A percentile compares a stretch with the other conserved stretches of the same genome.
Conservation (phyloP, 2,329 filamentous ascomycete species). For the Colletotrichum higginsianum region DNA sequence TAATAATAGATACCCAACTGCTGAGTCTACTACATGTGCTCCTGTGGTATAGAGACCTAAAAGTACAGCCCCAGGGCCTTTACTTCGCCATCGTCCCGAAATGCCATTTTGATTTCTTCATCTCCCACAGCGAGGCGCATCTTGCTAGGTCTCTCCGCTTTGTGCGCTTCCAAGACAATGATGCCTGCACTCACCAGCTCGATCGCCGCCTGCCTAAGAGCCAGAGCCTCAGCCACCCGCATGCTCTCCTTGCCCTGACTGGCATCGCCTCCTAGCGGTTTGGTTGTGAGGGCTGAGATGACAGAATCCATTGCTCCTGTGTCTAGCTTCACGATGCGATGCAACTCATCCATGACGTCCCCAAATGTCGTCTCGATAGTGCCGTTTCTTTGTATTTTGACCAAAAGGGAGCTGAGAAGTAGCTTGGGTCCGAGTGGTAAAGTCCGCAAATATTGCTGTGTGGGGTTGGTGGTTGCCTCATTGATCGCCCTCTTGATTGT, state of each 20-base stretch:
- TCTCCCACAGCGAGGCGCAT: conserved; percentile 89
- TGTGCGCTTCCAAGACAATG: conserved; percentile 84
- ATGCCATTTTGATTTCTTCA: conserved; percentile 90
- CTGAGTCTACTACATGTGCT: conserved; percentile 13
- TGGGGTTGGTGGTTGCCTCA: conserved; percentile 92
- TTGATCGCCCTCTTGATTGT: conserved; percentile 96
- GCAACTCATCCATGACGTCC: conserved; percentile 90
- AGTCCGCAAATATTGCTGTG: conserved; percentile 89
- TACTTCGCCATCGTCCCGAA: conserved; percentile 90
- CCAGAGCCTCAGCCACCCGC: conserved; percentile 32
- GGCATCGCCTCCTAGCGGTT: conserved; percentile 27
- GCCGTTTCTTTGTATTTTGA: conserved; percentile 85
- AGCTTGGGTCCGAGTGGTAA: conserved; percentile 88
- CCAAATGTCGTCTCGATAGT: conserved; percentile 89
- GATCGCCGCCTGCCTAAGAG: conserved; percentile 79
- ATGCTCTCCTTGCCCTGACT: conserved; percentile 18
- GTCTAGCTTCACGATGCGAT: conserved; percentile 69
- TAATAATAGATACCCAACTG: conserved; percentile 32
- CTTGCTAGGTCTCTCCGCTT: conserved; percentile 89
- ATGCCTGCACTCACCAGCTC: conserved; percentile 91
- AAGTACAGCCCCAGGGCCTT: conserved; percentile 79
- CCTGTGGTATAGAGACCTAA: conserved; percentile 43
- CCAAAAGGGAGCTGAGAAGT: conserved; percentile 85
- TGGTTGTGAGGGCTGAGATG: conserved; percentile 3
- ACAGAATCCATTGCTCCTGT: conserved; percentile 9